A percentile compares a stretch with the other conserved stretches of the same genome.
These are phyloP conservation scores for Nemania abortiva DNA, from an alignment of 2,329 filamentous ascomycete species.

Conservation along the genomic window DNA sequence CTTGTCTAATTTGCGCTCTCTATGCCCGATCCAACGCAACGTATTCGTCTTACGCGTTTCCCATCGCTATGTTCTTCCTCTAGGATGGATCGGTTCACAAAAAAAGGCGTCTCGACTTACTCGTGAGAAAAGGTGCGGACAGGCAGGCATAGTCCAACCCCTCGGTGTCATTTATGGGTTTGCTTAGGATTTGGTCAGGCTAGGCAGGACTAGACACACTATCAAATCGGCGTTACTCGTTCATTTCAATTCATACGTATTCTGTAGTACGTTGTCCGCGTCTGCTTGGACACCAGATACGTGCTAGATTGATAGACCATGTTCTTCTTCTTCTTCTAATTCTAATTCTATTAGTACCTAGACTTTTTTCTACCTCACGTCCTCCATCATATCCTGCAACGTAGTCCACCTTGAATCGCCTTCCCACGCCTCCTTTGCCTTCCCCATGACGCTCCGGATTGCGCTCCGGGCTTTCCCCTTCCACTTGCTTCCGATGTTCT, in stretches of 20 bases:
- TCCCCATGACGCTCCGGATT: conserved; percentile 83
- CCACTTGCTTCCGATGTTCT: conserved; percentile 83
- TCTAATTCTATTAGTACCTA: background rate
- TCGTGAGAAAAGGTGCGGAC: background rate
- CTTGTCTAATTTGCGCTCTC: no score
- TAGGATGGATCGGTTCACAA: background rate
- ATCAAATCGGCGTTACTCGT: background rate
- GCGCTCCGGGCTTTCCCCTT: conserved; percentile 89
- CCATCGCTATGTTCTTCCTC: no score
- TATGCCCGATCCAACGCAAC: no score
- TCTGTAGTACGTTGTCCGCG: no score
- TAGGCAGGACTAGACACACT: background rate
- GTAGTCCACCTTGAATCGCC: conserved; percentile 75
- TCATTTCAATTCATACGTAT: background rate
- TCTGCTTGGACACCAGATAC: no score
- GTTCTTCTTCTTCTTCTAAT: background rate
- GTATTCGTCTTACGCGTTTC: no score
- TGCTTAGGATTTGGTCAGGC: background rate
- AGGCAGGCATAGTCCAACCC: background rate
- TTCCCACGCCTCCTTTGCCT: conserved; percentile 86
- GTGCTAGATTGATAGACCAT: no score
- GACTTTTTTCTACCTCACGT: background rate
- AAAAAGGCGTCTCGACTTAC: background rate
- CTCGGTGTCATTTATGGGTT: background rate
- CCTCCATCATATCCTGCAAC: conserved; percentile 58